Percentiles rank a stretch among this genome's conserved stretches.
Conservation (phyloP, 2,329 filamentous ascomycete genomes). For the Monascus ruber region DNA sequence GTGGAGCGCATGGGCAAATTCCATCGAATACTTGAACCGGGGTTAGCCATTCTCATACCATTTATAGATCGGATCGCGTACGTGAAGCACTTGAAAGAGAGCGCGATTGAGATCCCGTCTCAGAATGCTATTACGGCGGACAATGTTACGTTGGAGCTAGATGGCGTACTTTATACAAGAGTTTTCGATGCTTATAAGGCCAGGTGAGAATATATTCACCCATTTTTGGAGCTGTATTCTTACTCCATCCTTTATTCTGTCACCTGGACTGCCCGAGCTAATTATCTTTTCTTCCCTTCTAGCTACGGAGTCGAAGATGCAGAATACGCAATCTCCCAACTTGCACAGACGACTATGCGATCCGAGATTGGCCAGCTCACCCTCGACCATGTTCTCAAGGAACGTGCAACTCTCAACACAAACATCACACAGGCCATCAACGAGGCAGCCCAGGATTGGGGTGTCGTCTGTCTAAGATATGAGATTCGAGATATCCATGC, state of each 20-base stretch:
- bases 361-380: slow-evolving; percentile 94
- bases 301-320: slow-evolving; percentile 98
- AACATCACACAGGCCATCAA: slow-evolving; percentile 99
- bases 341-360: slow-evolving; percentile 97
- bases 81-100: slow-evolving; percentile 94
- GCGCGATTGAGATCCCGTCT: slow-evolving; percentile 89
- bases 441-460: slow-evolving; percentile 93
- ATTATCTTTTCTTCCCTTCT: slow-evolving; percentile 1
- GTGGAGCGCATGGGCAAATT: slow-evolving; percentile 99
- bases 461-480: slow-evolving; percentile 88
- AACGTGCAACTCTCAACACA: slow-evolving; percentile 87
- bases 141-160: slow-evolving; percentile 92
- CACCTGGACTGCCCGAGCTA: not conserved
- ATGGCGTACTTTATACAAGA: slow-evolving; percentile 88
- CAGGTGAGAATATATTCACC: slow-evolving; percentile 46
- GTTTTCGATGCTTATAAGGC: slow-evolving; percentile 98
- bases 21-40: slow-evolving; percentile 82
- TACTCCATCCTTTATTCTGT: not conserved
- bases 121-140: slow-evolving; percentile 97
- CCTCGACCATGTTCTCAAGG: slow-evolving; percentile 94
- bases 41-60: slow-evolving; percentile 76
- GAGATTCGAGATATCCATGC: slow-evolving; percentile 98
- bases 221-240: not conserved
- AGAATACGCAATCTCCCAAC: slow-evolving; percentile 95
- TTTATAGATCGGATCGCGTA: slow-evolving; percentile 94